Evolutionary conservation across 805 yeast species (phyloP).

Genomic region (Metschnikowia shivogae): DNA sequence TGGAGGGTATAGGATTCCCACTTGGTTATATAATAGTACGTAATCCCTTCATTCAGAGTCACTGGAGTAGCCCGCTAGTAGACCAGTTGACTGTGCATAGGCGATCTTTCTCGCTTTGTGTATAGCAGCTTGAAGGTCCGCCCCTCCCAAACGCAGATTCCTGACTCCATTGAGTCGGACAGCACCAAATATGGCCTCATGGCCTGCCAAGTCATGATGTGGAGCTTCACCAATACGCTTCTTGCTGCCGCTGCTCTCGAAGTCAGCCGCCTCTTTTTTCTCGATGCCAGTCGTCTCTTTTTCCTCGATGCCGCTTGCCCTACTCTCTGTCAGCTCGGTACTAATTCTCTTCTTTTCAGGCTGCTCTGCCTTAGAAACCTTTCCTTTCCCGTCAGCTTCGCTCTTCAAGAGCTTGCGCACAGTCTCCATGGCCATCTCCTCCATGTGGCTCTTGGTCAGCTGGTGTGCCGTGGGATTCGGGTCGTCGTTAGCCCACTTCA

Average conservation of each 20-base stretch:
- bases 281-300: too few relatives aligned
- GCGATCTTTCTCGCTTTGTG: not conserved
- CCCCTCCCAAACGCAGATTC: not conserved
- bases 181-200: not conserved
- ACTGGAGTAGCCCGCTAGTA: conserved; percentile 28
- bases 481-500: conserved; percentile 89
- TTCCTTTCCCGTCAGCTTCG: not conserved
- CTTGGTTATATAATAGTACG: conserved; percentile 19
- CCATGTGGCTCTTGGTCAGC: conserved; percentile 46
- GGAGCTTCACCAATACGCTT: too few relatives aligned
- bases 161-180: not conserved
- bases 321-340: too few relatives aligned
- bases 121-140: not conserved
- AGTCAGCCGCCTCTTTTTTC: too few relatives aligned
- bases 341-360: too few relatives aligned
- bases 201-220: too few relatives aligned
- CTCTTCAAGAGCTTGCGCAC: conserved; percentile 40
- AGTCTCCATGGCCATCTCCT: conserved; percentile 50
- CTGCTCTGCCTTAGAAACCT: too few relatives aligned
- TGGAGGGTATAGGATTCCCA: conserved; percentile 29
- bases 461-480: conserved; percentile 66
- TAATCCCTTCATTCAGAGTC: conserved; percentile 16
- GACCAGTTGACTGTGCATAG: not conserved
- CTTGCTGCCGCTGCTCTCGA: too few relatives aligned
- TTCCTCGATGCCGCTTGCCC: too few relatives aligned